phyloP scores from a whole-genome alignment of 1,139 yeast genomes.

The Geotrichum histeridarum region DNA sequence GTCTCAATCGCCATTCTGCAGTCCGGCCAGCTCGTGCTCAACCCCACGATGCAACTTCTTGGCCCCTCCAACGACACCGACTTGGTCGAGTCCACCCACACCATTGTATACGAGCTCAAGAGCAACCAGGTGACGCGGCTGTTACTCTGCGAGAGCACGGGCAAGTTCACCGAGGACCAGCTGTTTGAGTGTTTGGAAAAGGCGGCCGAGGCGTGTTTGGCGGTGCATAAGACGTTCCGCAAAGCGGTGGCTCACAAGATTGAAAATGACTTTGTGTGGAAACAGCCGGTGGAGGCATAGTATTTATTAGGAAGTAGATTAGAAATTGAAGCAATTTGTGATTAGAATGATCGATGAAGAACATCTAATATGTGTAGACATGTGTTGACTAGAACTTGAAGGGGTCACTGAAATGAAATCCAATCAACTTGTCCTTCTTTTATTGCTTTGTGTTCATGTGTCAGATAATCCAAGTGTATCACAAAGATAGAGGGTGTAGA shows the following conservation, averaged over 20 bases:
- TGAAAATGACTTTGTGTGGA: slow-evolving; percentile 56
- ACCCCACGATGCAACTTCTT: slow-evolving; percentile 41
- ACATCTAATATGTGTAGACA: too few species aligned
- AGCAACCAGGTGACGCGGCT: slow-evolving; percentile 51
- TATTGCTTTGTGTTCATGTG: too few species aligned
- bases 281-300: slow-evolving; percentile 18
- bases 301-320: too few species aligned
- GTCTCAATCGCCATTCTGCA: slow-evolving; percentile 43
- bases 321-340: too few species aligned
- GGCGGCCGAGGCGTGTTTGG: slow-evolving; percentile 47
- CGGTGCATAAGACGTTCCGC: slow-evolving; percentile 46
- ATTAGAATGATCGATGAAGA: too few species aligned
- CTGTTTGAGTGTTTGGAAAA: slow-evolving; percentile 41
- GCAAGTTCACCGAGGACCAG: slow-evolving; percentile 57
- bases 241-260: slow-evolving; percentile 47
- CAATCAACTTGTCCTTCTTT: too few species aligned
- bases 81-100: slow-evolving; percentile 50
- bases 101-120: slow-evolving; percentile 56
- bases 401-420: too few species aligned
- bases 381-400: too few species aligned
- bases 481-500: too few species aligned
- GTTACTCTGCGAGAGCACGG: slow-evolving; percentile 65
- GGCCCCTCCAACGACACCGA: slow-evolving; percentile 15
- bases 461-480: too few species aligned
- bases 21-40: slow-evolving; percentile 38